These are phyloP conservation scores for Lecanicillium sp. DNA, from an alignment of 2,329 filamentous ascomycete genomes.

Conservation along the genomic window DNA sequence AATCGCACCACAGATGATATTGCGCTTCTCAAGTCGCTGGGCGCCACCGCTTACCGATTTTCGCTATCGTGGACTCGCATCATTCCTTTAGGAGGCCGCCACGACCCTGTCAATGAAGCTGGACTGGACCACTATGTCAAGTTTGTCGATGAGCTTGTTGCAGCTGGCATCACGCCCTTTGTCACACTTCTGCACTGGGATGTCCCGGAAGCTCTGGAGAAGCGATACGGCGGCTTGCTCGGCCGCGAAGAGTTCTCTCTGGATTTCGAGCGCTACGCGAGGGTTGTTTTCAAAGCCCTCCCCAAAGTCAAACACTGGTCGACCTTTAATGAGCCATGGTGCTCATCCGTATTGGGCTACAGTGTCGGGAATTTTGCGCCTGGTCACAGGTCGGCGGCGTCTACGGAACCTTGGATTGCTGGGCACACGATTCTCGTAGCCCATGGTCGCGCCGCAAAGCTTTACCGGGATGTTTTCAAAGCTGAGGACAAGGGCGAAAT, in stretches of 20 bases:
- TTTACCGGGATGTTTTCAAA: slow-evolving; percentile 80
- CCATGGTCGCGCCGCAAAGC: slow-evolving; percentile 74
- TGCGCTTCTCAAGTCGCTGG: slow-evolving; percentile 65
- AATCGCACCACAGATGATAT: slow-evolving; percentile 74
- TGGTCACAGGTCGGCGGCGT: slow-evolving; percentile 72
- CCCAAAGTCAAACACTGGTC: slow-evolving; percentile 82
- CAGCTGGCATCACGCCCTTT: slow-evolving; percentile 70
- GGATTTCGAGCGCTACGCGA: slow-evolving; percentile 75
- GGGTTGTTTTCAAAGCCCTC: slow-evolving; percentile 67
- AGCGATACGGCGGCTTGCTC: slow-evolving; percentile 74
- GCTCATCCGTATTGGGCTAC: slow-evolving; percentile 74
- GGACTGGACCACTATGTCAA: slow-evolving; percentile 73
- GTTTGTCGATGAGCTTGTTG: slow-evolving; percentile 71
- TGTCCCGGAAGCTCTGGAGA: slow-evolving; percentile 69
- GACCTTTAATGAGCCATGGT: slow-evolving; percentile 89
- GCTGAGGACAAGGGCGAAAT: slow-evolving; percentile 66
- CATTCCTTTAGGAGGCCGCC: slow-evolving; percentile 76
- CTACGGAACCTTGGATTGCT: slow-evolving; percentile 72
- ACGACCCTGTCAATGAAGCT: slow-evolving; percentile 73
- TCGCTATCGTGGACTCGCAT: slow-evolving; percentile 80
- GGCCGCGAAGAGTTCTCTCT: slow-evolving; percentile 77
- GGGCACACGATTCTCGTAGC: slow-evolving; percentile 76
- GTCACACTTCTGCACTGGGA: slow-evolving; percentile 89
- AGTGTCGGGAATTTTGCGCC: slow-evolving; percentile 73
- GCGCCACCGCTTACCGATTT: slow-evolving; percentile 74